Conservation (phyloP, 192 early-diverging fungal genomes). For the Coemansia sp. region DNA sequence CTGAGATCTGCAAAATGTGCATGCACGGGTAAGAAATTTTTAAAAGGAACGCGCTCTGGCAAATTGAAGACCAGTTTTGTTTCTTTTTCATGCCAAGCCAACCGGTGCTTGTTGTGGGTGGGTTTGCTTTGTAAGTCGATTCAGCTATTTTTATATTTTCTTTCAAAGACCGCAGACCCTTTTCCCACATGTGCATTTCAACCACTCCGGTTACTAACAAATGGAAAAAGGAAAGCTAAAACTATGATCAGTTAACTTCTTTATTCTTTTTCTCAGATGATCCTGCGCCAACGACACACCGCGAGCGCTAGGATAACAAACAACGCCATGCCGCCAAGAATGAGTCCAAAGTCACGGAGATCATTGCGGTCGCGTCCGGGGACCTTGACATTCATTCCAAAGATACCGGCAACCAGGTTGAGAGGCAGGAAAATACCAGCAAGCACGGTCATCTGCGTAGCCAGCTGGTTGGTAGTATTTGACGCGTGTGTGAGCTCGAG, state of each 20-base stretch:
- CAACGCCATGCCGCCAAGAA: constrained; percentile 31
- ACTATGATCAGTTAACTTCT: not conserved
- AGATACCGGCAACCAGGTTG: constrained; percentile 68
- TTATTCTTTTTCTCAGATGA: constrained; percentile 15
- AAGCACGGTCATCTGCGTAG: constrained; percentile 52
- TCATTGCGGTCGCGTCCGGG: constrained; percentile 62
- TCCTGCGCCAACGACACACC: constrained; percentile 45
- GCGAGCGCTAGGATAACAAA: constrained; percentile 38
- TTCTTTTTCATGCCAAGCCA: no score
- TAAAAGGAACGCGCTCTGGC: no score
- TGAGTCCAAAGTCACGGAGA: constrained; percentile 41
- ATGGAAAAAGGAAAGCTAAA: not conserved
- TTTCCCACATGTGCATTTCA: not conserved
- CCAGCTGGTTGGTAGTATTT: constrained; percentile 47
- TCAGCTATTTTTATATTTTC: no score
- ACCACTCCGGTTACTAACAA: no score
- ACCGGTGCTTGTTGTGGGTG: no score
- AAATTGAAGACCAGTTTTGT: no score
- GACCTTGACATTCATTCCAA: constrained; percentile 72
- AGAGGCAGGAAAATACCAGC: constrained; percentile 63
- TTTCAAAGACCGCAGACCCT: not conserved
- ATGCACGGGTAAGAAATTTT: no score
- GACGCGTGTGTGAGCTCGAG: constrained; percentile 76
- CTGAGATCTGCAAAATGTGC: no score
- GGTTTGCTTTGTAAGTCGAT: no score